Conservation (phyloP, 208 protist genomes). For the Wallacemonas sp. region DNA sequence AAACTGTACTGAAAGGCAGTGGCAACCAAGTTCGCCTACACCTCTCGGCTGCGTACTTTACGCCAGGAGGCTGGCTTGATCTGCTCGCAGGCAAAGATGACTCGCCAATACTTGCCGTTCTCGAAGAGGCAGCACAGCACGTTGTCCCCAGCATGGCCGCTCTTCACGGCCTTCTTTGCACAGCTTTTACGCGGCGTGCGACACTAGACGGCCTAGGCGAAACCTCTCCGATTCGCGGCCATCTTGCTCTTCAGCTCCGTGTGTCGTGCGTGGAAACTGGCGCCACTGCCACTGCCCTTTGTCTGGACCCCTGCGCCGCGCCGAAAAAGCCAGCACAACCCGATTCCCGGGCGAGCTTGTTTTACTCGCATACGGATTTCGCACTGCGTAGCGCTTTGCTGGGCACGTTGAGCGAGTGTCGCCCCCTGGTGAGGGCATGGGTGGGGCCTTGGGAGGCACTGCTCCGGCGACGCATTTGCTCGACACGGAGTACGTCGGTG, state of each 20-base stretch:
- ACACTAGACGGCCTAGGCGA: neutral
- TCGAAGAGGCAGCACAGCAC: neutral
- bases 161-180: neutral
- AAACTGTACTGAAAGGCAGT: neutral
- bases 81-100: neutral
- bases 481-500: neutral
- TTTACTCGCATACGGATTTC: slow-evolving; percentile 8
- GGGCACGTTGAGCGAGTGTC: neutral
- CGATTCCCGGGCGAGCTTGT: neutral
- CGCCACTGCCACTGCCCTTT: neutral
- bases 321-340: neutral
- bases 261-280: neutral
- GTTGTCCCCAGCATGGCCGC: neutral
- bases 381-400: neutral
- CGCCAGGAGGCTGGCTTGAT: neutral
- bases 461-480: neutral
- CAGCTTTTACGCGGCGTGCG: neutral
- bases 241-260: neutral
- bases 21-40: neutral
- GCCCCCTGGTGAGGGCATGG: neutral
- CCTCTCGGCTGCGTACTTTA: neutral
- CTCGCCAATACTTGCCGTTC: neutral
- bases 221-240: neutral
- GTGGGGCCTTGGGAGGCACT: slow-evolving; percentile 1
- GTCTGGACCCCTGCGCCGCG: neutral